Percentiles rank a stretch among this genome's conserved stretches.
These are phyloP conservation scores for Didymella exigua DNA, from an alignment of 2,329 filamentous ascomycete genomes.

Conservation along the genomic window DNA sequence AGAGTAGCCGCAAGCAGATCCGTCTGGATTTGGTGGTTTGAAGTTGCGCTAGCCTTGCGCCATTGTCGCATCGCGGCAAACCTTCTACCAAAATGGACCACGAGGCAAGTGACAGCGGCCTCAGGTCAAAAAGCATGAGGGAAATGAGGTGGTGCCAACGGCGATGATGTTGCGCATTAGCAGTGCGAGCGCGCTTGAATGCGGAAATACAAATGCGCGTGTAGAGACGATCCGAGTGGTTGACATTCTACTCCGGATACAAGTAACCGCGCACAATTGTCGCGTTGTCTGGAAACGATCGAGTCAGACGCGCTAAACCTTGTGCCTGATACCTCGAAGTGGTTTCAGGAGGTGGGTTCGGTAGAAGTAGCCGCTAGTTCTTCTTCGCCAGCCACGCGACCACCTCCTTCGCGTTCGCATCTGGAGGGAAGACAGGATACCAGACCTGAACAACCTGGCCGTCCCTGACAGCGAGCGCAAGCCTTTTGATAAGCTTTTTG, in stretches of 20 bases:
- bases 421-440: constrained; percentile 54
- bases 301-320: constrained; percentile 29
- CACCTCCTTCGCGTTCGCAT: constrained; percentile 49
- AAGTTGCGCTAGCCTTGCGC: constrained; percentile 29
- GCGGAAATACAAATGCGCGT: not conserved
- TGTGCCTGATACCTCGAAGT: constrained; percentile 21
- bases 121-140: constrained; percentile 6
- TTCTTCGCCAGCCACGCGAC: constrained; percentile 40
- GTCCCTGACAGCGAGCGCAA: constrained; percentile 49
- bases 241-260: not conserved
- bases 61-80: constrained; percentile 32
- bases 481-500: constrained; percentile 45
- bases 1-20: constrained; percentile 29
- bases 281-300: constrained; percentile 1
- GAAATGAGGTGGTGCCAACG: constrained; percentile 17
- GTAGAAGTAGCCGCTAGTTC: constrained; percentile 31
- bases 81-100: constrained; percentile 22
- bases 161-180: constrained; percentile 13
- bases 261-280: not conserved
- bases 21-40: constrained; percentile 32
- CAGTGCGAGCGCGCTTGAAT: not conserved
- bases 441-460: constrained; percentile 50
- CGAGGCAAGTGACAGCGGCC: constrained; percentile 21
- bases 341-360: constrained; percentile 31
- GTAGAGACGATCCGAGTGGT: constrained; percentile 1